Evolutionary conservation across 148 eudicot species (phyloP), one percentile per base, ranked within the genome.

Genomic region (Polygonum aviculare): DNA sequence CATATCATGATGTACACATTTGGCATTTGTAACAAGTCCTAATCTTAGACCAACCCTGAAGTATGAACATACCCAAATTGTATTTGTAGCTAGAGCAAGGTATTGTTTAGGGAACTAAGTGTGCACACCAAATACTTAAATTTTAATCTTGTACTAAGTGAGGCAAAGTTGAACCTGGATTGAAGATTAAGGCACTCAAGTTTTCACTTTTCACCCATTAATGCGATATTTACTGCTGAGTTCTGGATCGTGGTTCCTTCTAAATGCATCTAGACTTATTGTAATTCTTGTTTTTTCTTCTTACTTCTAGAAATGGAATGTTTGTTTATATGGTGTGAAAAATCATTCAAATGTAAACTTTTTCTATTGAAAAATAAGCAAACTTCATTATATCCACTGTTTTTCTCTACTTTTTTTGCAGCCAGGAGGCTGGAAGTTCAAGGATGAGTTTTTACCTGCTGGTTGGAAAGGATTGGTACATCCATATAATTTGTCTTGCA

Each of bases 401-500:
- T 74, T 16, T 26, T 26, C 31, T 26, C 0, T 65, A 26, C 60
- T 19, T 63, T 60, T 60, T 79, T 82, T 85, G 86, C 93, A 95
- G 97, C 99, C 99, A 60, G 88, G 91, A 62, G 97, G 99, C 41
- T 90, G 95, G 94, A 90, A 87, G 73, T 80, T 95, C 72, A 90
- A 87, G 76, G 89, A 91, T 81, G 96, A 90, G 78, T 85, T 78
- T 84, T 78, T 95, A 76, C 99, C 99, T 79, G 79, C 86, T 72
- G 99, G 97, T 52, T 95, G 99, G 99, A 86, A 83, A 75, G 91
- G 99, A 77, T 80, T 95, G 96, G 99, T 95, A 88, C 2, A 3
- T 67, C 41, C 45, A 77, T 5, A 55, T 15, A 67, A 39, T 60
- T 19, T 60, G 19, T 71, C 73, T 19, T 73, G 33, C 33, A 72